Evolutionary conservation across 2,329 filamentous ascomycete genomes (phyloP).

Genomic region (Rasamsonia emersonii): DNA sequence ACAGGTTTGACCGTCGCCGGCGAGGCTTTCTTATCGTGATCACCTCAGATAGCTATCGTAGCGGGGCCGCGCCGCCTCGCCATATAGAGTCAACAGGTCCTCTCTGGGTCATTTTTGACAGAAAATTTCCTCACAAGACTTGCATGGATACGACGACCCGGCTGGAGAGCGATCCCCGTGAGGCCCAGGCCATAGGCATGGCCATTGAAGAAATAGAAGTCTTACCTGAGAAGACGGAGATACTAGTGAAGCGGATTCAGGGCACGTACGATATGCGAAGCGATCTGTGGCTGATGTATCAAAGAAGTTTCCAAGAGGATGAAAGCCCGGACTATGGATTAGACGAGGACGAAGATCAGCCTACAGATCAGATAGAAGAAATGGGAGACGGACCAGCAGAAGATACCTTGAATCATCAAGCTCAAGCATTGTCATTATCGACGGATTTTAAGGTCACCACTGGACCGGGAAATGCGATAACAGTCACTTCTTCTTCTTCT

Average conservation of each 20-base stretch:
- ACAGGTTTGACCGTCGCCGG: neutral
- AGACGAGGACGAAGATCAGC: constrained; percentile 6
- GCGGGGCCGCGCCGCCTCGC: neutral
- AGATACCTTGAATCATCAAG: constrained; percentile 3
- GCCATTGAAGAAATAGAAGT: constrained; percentile 4
- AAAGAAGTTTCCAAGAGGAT: constrained; percentile 1
- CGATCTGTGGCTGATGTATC: neutral
- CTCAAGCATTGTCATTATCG: constrained; percentile 2
- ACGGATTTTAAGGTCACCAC: constrained; percentile 1
- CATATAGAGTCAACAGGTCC: constrained; percentile 4
- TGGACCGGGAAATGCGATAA: neutral
- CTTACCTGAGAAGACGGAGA: constrained; percentile 4
- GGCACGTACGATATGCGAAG: neutral
- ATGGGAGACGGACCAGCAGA: too few species aligned
- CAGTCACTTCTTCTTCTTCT: too few species aligned
- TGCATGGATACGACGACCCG: constrained; percentile 3
- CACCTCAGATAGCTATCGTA: constrained; percentile 6
- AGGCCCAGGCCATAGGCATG: neutral
- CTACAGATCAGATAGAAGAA: too few species aligned
- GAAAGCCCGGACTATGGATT: constrained; percentile 4
- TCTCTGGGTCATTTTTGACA: constrained; percentile 5
- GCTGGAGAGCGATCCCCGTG: neutral
- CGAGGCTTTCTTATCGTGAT: constrained; percentile 6
- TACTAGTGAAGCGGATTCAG: constrained; percentile 3
- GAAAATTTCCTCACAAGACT: constrained; percentile 3